A percentile compares a stretch with the other conserved stretches of the same genome.
These are phyloP conservation scores for Gracilaria gracilis DNA, from an alignment of 23 red algal genomes.

Conservation along the genomic window DNA sequence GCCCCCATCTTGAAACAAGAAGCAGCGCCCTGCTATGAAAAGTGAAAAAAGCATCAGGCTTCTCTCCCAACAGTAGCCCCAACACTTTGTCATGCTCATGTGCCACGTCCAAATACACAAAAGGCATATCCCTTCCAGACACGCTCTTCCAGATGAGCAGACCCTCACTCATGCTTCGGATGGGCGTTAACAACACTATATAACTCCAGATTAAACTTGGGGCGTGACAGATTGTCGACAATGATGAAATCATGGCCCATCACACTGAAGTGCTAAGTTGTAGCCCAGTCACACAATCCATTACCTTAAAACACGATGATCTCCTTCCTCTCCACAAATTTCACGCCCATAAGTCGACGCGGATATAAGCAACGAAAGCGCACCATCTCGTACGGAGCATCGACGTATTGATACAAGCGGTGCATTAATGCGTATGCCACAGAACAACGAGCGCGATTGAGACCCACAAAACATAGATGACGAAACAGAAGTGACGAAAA, in stretches of 20 bases:
- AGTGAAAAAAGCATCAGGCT: conserved; percentile 94
- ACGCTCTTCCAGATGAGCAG: conserved; percentile 75
- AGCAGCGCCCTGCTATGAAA: conserved; percentile 96
- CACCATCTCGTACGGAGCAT: neutral
- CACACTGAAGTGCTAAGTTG: conserved; percentile 85
- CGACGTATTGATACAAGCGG: neutral
- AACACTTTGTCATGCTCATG: conserved; percentile 78
- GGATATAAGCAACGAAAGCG: neutral
- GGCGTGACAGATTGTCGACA: conserved; percentile 96
- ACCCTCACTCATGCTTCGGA: conserved; percentile 79
- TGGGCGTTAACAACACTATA: conserved; percentile 93
- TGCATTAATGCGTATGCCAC: neutral
- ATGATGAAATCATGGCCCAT: conserved; percentile 92
- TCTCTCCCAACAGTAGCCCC: conserved; percentile 73
- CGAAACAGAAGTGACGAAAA: neutral
- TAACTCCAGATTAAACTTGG: conserved; percentile 96
- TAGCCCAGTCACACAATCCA: conserved; percentile 99
- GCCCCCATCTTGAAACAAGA: conserved; percentile 97
- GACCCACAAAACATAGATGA: neutral
- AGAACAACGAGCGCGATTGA: neutral
- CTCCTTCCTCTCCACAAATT: neutral
- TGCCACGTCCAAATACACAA: conserved; percentile 91
- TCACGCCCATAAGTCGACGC: neutral
- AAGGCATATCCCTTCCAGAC: conserved; percentile 64
- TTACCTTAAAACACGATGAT: conserved; percentile 93